phyloP scores from a whole-genome alignment of 2,329 filamentous ascomycete species.

The Claviceps spartinae region DNA sequence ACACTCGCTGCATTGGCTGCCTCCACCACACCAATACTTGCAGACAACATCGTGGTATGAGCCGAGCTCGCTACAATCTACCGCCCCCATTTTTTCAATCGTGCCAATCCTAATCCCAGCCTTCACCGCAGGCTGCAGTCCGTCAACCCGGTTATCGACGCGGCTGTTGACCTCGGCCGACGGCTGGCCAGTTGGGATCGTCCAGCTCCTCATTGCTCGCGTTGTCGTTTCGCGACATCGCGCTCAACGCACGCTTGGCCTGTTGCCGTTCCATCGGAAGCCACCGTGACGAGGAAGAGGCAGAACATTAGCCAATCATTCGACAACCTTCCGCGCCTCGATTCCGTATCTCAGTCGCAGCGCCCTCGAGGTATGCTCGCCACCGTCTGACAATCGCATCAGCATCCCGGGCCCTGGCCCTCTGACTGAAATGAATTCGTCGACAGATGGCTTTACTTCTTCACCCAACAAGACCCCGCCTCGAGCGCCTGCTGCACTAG shows the following conservation, averaged over 20 bases:
- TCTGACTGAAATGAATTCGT: background rate
- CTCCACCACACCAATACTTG: background rate
- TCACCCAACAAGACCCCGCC: constrained; percentile 4
- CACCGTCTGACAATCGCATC: background rate
- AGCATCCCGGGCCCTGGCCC: background rate
- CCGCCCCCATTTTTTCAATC: background rate
- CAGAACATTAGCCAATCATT: background rate
- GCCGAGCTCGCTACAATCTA: background rate
- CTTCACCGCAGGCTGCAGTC: background rate
- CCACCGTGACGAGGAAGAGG: background rate
- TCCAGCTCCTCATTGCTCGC: background rate
- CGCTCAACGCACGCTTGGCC: background rate
- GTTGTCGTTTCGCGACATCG: background rate
- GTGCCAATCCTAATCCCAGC: background rate
- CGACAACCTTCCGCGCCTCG: background rate
- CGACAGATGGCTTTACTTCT: constrained; percentile 1
- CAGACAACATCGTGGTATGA: background rate
- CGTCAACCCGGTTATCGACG: background rate
- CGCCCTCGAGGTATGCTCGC: constrained; percentile 1
- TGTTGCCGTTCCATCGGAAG: too few species aligned
- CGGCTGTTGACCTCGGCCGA: background rate
- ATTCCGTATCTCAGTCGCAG: background rate
- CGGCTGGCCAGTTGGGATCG: background rate
- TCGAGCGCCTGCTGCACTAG: constrained; percentile 13
- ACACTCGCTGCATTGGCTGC: background rate